A percentile compares a stretch with the other conserved stretches of the same genome.
Evolutionary conservation across 495 filamentous ascomycete genomes (phyloP).

Genomic region (Aspergillus homomorphus): DNA sequence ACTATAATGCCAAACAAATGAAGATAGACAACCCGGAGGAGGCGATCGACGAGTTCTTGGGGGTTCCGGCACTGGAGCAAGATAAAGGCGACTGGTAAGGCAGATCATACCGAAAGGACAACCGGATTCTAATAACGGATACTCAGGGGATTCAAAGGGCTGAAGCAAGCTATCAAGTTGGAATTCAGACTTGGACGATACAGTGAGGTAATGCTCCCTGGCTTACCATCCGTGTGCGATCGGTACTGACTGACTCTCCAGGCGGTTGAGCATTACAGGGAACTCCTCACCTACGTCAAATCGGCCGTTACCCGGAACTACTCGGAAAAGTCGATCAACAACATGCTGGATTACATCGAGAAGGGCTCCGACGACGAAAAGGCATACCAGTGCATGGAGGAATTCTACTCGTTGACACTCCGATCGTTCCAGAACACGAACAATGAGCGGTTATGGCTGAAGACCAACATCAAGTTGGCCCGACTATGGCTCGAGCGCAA

Average conservation of each 20-base stretch:
- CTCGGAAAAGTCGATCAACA: constrained; percentile 98
- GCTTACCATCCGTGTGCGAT: not conserved
- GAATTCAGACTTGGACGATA: constrained; percentile 88
- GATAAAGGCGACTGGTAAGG: constrained; percentile 89
- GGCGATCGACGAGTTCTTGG: constrained; percentile 87
- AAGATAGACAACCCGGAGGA: constrained; percentile 83
- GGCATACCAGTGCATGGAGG: constrained; percentile 84
- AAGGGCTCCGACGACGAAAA: constrained; percentile 79
- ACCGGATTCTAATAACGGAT: constrained; percentile 18
- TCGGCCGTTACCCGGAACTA: constrained; percentile 97
- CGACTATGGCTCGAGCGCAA: constrained; percentile 86
- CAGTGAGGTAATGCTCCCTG: constrained; percentile 58
- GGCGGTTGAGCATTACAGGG: constrained; percentile 92
- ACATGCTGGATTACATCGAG: constrained; percentile 98
- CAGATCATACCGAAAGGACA: not conserved
- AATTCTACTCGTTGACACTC: constrained; percentile 92
- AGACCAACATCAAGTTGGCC: constrained; percentile 96
- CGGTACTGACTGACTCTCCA: constrained; percentile 35
- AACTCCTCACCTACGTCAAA: constrained; percentile 96
- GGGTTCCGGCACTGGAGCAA: constrained; percentile 74
- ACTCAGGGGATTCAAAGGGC: constrained; percentile 81
- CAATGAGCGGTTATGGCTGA: constrained; percentile 95
- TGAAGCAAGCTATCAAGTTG: constrained; percentile 97
- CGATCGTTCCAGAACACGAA: constrained; percentile 95
- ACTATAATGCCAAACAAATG: constrained; percentile 98